Evolutionary conservation across 2,329 filamentous ascomycete genomes (phyloP).

Genomic region (Allantophomopsis cytisporea): DNA sequence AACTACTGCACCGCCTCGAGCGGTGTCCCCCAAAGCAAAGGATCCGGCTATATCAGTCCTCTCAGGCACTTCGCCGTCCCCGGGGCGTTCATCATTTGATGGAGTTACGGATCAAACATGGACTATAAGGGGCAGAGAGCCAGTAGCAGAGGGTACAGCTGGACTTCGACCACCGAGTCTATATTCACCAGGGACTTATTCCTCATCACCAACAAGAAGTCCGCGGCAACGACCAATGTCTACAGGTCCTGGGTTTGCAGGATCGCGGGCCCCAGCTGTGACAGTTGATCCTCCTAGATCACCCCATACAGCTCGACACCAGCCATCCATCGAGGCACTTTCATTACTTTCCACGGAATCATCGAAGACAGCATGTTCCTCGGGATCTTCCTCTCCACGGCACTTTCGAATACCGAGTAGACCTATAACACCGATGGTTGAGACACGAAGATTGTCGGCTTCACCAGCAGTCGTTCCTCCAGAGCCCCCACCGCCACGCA

Average conservation of each 20-base stretch:
- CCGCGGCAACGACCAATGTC: not conserved
- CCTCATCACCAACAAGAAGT: not conserved
- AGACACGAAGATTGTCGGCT: slow-evolving; percentile 33
- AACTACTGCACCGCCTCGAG: no score
- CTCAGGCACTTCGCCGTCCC: not conserved
- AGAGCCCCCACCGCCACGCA: slow-evolving; percentile 48
- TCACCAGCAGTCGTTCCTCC: slow-evolving; percentile 35
- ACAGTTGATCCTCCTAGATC: slow-evolving; percentile 58
- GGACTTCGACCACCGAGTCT: no score
- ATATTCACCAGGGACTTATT: no score
- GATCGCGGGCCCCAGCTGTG: slow-evolving; percentile 41
- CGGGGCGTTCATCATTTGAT: not conserved
- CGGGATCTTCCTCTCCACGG: slow-evolving; percentile 21
- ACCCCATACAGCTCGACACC: slow-evolving; percentile 34
- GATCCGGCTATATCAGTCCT: not conserved
- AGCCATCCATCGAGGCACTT: slow-evolving; percentile 10
- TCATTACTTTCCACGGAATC: slow-evolving; percentile 19
- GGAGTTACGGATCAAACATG: no score
- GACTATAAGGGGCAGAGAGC: no score
- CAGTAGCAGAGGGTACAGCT: no score
- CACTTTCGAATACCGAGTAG: slow-evolving; percentile 41
- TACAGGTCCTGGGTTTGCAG: not conserved
- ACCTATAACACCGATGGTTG: slow-evolving; percentile 36
- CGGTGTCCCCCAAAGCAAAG: not conserved
- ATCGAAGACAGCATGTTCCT: slow-evolving; percentile 29